Evolutionary conservation across 2,329 filamentous ascomycete genomes (phyloP).

Genomic region (Thermoascus crustaceus): DNA sequence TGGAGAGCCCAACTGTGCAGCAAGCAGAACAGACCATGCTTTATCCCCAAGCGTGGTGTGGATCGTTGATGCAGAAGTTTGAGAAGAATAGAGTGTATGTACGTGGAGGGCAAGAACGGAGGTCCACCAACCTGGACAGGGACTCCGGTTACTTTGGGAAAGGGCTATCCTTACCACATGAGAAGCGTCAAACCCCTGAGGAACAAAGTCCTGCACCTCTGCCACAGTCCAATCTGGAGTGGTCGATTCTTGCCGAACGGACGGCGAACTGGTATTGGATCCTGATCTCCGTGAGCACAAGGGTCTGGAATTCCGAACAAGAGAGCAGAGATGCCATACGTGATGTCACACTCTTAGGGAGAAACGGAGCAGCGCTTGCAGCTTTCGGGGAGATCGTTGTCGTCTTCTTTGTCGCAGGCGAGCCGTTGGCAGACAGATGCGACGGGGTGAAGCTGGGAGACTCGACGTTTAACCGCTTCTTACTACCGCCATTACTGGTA

Average conservation of each 20-base stretch:
- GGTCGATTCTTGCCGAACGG: conserved; percentile 30
- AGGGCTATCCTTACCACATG: conserved; percentile 38
- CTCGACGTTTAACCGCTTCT: conserved; percentile 86
- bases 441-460: conserved; percentile 88
- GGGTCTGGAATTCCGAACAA: conserved; percentile 4
- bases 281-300: conserved; percentile 24
- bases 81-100: too few species aligned
- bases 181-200: conserved; percentile 44
- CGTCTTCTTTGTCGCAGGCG: conserved; percentile 51
- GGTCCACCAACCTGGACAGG: conserved; percentile 3
- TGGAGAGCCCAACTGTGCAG: too few species aligned
- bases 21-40: too few species aligned
- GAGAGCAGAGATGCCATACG: conserved; percentile 21
- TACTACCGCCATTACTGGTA: conserved; percentile 16
- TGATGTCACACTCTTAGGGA: conserved; percentile 34
- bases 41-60: too few species aligned
- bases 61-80: too few species aligned
- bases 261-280: conserved; percentile 34
- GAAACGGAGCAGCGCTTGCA: conserved; percentile 66
- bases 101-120: conserved; percentile 3
- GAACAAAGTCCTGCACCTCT: conserved; percentile 44
- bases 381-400: conserved; percentile 76
- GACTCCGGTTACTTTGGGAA: conserved; percentile 5
- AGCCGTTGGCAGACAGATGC: conserved; percentile 29
- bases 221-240: conserved; percentile 38